phyloP scores from a whole-genome alignment of 2,329 filamentous ascomycete species.

The Eutypella sp. region DNA sequence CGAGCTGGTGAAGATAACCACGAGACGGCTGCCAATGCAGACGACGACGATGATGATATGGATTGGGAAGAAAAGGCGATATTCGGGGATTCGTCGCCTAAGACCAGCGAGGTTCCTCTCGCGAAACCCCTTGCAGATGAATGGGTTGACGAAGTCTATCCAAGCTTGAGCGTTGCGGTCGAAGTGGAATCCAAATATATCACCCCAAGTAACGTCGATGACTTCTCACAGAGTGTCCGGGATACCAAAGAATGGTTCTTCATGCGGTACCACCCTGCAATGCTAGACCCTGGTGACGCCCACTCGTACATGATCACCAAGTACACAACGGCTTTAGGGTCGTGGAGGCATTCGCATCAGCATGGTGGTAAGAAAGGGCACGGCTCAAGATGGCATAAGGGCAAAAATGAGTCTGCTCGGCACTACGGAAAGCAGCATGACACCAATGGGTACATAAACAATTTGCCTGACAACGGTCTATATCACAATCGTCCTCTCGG shows the following conservation, averaged over 20 bases:
- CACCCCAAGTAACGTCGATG: conserved; percentile 24
- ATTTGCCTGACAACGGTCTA: not conserved
- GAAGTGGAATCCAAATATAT: conserved; percentile 26
- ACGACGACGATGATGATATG: conserved; percentile 12
- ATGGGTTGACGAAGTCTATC: conserved; percentile 25
- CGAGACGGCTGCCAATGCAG: not conserved
- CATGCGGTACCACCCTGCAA: conserved; percentile 24
- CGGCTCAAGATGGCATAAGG: not conserved
- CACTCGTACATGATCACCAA: not conserved
- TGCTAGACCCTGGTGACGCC: conserved; percentile 14
- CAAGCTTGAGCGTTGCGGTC: conserved; percentile 24
- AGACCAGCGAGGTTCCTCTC: conserved; percentile 22
- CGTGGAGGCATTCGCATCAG: conserved; percentile 9
- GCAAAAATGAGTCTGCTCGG: not conserved
- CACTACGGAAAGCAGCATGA: not conserved
- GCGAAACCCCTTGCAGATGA: conserved; percentile 23
- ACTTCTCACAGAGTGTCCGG: conserved; percentile 25
- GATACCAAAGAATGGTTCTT: conserved; percentile 26
- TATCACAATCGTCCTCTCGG: not conserved
- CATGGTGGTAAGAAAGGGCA: not conserved
- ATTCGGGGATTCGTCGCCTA: conserved; percentile 17
- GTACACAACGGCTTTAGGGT: not conserved
- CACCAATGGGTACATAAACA: not conserved
- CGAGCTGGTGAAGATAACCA: not conserved
- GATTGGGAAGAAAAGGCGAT: conserved; percentile 21